A percentile compares a stretch with the other conserved stretches of the same genome.
phyloP scores from a whole-genome alignment of 306 rosid genomes.

The Vigna hirtella region DNA sequence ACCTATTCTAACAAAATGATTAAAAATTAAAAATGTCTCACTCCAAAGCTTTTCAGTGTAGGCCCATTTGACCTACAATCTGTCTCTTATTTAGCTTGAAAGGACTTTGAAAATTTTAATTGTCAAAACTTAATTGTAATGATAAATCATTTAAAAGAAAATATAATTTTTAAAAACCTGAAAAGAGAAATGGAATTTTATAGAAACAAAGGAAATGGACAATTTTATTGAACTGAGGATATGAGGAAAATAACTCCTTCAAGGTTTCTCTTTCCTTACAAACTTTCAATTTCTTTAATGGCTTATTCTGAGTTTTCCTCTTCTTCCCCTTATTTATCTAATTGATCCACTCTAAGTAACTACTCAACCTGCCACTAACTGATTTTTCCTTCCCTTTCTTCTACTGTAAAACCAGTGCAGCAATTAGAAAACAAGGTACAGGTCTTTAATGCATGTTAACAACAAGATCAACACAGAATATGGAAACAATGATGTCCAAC shows the following conservation, averaged over 20 bases:
- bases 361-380: background rate
- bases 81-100: background rate
- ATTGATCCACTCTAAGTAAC: background rate
- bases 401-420: slow-evolving; percentile 8
- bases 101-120: background rate
- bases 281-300: background rate
- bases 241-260: background rate
- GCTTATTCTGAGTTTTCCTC: background rate
- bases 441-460: background rate
- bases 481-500: slow-evolving; percentile 24
- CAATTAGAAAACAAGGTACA: background rate
- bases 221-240: background rate
- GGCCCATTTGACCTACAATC: background rate
- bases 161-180: background rate
- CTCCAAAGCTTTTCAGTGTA: slow-evolving; percentile 6
- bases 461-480: background rate
- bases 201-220: background rate
- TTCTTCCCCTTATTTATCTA: background rate
- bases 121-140: background rate
- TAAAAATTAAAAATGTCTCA: background rate
- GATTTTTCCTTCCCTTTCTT: slow-evolving; percentile 11
- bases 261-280: background rate
- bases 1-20: too few species aligned
- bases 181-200: slow-evolving; percentile 1
- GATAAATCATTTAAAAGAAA: background rate